These are phyloP conservation scores for Tuber aestivum DNA, from an alignment of 495 filamentous ascomycete genomes.

Conservation along the genomic window DNA sequence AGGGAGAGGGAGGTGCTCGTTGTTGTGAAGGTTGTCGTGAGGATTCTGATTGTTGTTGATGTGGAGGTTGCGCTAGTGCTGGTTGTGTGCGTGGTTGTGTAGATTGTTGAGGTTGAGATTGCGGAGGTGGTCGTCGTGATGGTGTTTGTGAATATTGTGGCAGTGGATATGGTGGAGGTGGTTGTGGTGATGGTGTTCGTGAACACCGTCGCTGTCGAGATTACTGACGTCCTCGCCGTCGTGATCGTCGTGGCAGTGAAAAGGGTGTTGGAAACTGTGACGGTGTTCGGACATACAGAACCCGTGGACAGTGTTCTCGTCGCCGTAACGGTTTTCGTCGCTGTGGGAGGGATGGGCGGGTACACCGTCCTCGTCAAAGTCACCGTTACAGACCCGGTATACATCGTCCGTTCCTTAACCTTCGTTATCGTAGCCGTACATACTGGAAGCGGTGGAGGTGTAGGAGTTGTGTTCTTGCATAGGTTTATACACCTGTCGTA, in stretches of 20 bases:
- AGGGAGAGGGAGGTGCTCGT: neutral
- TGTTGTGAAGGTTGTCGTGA: neutral
- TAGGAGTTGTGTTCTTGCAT: neutral
- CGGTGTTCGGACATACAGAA: neutral
- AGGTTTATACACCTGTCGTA: neutral
- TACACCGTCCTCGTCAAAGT: neutral
- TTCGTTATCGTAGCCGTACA: neutral
- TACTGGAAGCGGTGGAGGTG: neutral
- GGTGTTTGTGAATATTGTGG: neutral
- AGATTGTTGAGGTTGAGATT: neutral
- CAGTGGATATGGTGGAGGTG: neutral
- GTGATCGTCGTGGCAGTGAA: neutral
- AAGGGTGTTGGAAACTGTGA: neutral
- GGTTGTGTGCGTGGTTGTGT: neutral
- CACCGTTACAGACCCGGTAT: neutral
- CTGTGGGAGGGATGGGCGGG: neutral
- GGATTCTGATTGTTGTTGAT: neutral
- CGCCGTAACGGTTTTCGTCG: neutral
- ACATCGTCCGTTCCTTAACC: neutral
- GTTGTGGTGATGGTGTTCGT: neutral
- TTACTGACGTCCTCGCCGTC: neutral
- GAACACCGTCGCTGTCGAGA: neutral
- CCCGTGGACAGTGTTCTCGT: neutral
- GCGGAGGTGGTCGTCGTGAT: neutral
- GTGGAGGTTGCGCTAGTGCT: neutral